Evolutionary conservation across 108 stramenopile species (phyloP).

Genomic region (Asterionellopsis glacialis): DNA sequence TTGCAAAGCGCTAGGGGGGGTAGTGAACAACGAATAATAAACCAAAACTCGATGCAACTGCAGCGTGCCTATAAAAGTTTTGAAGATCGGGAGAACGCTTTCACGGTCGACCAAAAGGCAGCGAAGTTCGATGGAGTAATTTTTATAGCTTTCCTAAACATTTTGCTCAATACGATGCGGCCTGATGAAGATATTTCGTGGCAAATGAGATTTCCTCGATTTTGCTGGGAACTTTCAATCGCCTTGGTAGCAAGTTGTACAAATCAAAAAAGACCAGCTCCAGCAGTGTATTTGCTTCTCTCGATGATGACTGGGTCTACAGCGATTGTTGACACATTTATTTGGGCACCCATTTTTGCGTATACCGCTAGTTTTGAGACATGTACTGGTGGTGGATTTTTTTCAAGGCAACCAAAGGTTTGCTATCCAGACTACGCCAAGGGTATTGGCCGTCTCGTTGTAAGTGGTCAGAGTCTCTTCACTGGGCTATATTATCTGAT

Average conservation of each 20-base stretch:
- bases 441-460: conserved; percentile 22
- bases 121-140: not conserved
- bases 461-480: conserved; percentile 16
- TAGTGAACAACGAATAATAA: no score
- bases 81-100: not conserved
- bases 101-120: not conserved
- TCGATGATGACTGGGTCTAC: conserved; percentile 16
- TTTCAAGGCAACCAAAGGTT: conserved; percentile 11
- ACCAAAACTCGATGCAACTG: no score
- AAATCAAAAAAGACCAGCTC: conserved; percentile 1
- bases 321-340: conserved; percentile 24
- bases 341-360: conserved; percentile 32
- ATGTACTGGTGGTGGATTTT: conserved; percentile 14
- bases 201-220: conserved; percentile 20
- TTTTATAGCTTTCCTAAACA: conserved; percentile 6
- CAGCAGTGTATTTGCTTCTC: conserved; percentile 17
- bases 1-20: no score
- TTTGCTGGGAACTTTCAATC: conserved; percentile 27
- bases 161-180: conserved; percentile 10
- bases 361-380: conserved; percentile 22
- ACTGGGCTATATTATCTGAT: conserved; percentile 32
- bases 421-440: conserved; percentile 21
- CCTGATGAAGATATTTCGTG: conserved; percentile 2
- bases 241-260: conserved; percentile 11
- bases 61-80: no score